Evolutionary conservation across 116 monocot genomes (phyloP), one percentile per base, ranked within the genome.

Genomic region (Zostera marina): DNA sequence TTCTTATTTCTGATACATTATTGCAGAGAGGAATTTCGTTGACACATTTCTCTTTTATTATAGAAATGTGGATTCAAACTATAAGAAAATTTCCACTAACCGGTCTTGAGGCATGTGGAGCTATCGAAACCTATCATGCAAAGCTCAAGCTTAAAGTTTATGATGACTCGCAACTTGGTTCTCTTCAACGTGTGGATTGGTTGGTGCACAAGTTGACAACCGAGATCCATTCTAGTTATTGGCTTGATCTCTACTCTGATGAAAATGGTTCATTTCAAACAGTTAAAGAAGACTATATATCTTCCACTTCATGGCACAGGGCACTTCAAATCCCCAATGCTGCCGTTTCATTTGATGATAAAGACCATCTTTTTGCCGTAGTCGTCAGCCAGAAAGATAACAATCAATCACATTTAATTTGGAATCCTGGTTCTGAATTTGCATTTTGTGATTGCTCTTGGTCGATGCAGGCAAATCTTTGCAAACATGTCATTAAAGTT

Each of bases 161-260:
- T 58, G 81, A 84, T 51, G 89, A 89, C 59, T 72, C 81, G 32
- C 77, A 75, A 47, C 78, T 89, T 38, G 78, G 77, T 47, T 64
- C 89, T 11, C 76, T 89, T n/a, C 81, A 88, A 63, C 78, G 88
- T 16, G 84, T 88, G 8, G 94, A 94, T 65, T 94, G 84, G 84
- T 67, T 94, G 58, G 94, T 94, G 0, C 94, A 94, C 69, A 88
- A 88, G 71, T 66, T 94, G 47, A 94, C 94, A 20, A 88, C 87
- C 1, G 94, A 94, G 64, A 56, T 94, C 17, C 94, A 94, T 72
- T 94, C 88, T 7, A 69, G 83, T 55, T 84, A 79, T 56, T 94
- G 94, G 94, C 84, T 94, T 17, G 79, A 88, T 75, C 65, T 72
- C 8, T 84, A 82, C 68, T 76, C 94, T 6, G 84, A 88, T 61